These are phyloP conservation scores for Asterionellopsis glacialis DNA, from an alignment of 108 stramenopile genomes.

Conservation along the genomic window DNA sequence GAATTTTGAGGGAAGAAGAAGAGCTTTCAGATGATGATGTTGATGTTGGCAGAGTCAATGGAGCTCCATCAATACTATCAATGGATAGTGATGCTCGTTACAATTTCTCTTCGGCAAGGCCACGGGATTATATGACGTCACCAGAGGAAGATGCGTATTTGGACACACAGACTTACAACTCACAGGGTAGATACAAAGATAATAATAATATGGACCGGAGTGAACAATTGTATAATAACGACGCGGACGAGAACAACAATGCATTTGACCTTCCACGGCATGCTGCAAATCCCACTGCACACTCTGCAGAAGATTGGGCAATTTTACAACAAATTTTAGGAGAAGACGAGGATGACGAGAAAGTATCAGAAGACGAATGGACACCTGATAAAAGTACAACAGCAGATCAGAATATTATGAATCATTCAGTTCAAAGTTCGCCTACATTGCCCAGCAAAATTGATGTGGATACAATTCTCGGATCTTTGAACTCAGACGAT, in stretches of 20 bases:
- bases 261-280: neutral
- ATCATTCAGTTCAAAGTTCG: too few species aligned
- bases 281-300: slow-evolving; percentile 1
- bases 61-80: too few species aligned
- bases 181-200: slow-evolving; percentile 3
- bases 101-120: too few species aligned
- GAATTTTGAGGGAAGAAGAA: slow-evolving; percentile 68
- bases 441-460: neutral
- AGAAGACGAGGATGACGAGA: slow-evolving; percentile 60
- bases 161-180: too few species aligned
- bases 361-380: slow-evolving; percentile 13
- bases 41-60: too few species aligned
- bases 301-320: slow-evolving; percentile 44
- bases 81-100: too few species aligned
- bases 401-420: too few species aligned
- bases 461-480: slow-evolving; percentile 46
- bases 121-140: too few species aligned
- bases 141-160: too few species aligned
- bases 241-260: slow-evolving; percentile 5
- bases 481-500: slow-evolving; percentile 12
- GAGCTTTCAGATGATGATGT: slow-evolving; percentile 22
- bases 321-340: slow-evolving; percentile 62
- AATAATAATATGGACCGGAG: neutral
- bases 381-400: neutral
- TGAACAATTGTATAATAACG: neutral